Conservation (phyloP, 2,329 filamentous ascomycete species). For the Fusarium ramigenum region DNA sequence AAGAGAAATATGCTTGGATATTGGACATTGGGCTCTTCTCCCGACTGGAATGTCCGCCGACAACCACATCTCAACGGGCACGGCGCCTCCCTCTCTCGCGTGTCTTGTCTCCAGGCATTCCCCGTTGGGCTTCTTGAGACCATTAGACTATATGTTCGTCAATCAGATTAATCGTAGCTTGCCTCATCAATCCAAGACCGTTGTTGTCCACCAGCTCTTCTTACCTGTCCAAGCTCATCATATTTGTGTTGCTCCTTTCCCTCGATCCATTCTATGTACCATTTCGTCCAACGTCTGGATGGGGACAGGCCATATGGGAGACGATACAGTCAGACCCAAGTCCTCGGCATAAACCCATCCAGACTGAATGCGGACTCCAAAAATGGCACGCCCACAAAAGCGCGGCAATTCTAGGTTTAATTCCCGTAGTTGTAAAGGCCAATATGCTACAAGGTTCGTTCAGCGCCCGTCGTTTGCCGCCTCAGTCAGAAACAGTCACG, state of each 20-base stretch:
- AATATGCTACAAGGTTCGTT: constrained; percentile 13
- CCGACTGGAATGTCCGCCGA: constrained; percentile 21
- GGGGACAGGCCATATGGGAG: neutral
- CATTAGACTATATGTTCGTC: neutral
- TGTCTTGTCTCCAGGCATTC: neutral
- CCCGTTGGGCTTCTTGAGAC: neutral
- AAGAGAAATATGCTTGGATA: constrained; percentile 11
- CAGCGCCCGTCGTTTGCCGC: constrained; percentile 20
- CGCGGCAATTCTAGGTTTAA: constrained; percentile 31
- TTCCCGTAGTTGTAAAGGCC: constrained; percentile 11
- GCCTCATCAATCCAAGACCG: neutral
- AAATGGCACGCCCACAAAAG: neutral
- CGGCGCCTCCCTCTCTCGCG: constrained; percentile 33
- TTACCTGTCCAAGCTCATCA: neutral
- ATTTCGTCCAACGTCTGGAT: neutral
- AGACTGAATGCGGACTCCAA: neutral
- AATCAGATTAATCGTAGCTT: neutral
- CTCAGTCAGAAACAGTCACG: constrained; percentile 15
- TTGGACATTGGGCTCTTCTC: constrained; percentile 31
- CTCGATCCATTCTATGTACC: neutral
- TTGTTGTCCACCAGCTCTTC: neutral
- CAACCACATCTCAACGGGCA: constrained; percentile 34
- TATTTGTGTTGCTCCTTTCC: neutral
- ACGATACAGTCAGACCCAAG: neutral
- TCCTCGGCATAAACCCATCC: neutral